Conservation (phyloP, 1,139 yeast genomes). For the Tardiomyces depauwii region DNA sequence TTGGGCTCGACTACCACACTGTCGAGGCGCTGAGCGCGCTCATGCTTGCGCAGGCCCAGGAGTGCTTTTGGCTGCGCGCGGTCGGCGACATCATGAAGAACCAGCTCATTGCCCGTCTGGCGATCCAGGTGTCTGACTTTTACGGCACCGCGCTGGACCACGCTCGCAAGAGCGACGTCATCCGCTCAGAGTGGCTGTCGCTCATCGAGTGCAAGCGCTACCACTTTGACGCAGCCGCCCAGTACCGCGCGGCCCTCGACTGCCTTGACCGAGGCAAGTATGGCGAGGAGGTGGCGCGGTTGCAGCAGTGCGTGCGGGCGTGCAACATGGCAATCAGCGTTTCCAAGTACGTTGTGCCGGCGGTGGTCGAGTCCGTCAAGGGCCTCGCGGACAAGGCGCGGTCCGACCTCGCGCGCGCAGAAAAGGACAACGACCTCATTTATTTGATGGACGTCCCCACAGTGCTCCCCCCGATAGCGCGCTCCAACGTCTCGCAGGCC, state of each 20-base stretch:
- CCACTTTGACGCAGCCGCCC: constrained; percentile 65
- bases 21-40: constrained; percentile 34
- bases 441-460: constrained; percentile 58
- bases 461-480: constrained; percentile 34
- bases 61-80: constrained; percentile 73
- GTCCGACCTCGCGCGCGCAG: constrained; percentile 42
- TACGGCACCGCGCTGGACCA: constrained; percentile 38
- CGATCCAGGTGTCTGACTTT: constrained; percentile 49
- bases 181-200: constrained; percentile 53
- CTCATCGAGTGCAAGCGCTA: constrained; percentile 44
- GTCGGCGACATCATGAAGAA: constrained; percentile 45
- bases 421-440: constrained; percentile 71
- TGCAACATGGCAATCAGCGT: constrained; percentile 4
- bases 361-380: constrained; percentile 36
- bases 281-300: constrained; percentile 61
- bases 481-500: constrained; percentile 41
- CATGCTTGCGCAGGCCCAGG: constrained; percentile 81
- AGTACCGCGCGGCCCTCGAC: constrained; percentile 46
- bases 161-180: constrained; percentile 39
- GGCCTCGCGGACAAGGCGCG: constrained; percentile 37
- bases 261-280: constrained; percentile 40
- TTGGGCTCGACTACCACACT: constrained; percentile 35
- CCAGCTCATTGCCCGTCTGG: constrained; percentile 49
- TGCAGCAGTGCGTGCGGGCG: constrained; percentile 30
- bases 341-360: constrained; percentile 32